These are phyloP conservation scores for Cryoendolithus antarcticus DNA, from an alignment of 2,329 filamentous ascomycete genomes.

Conservation along the genomic window DNA sequence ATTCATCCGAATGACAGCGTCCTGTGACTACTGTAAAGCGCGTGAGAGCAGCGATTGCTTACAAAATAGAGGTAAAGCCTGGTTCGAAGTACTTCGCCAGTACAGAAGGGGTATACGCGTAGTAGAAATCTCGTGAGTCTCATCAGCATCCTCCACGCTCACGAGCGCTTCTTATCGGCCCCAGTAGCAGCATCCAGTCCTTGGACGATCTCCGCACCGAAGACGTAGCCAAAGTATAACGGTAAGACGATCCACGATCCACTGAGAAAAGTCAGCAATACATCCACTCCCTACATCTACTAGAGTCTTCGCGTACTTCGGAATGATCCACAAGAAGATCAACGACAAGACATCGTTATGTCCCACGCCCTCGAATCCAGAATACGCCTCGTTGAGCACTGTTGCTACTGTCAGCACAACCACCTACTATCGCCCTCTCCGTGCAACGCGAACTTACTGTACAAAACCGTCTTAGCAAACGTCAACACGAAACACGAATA, in stretches of 20 bases:
- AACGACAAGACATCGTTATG: constrained; percentile 46
- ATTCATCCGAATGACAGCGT: too few relatives aligned
- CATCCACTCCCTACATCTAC: background rate
- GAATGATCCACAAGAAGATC: constrained; percentile 50
- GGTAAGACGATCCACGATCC: constrained; percentile 54
- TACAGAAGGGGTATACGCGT: too few relatives aligned
- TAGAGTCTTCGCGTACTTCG: constrained; percentile 42
- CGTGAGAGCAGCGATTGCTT: too few relatives aligned
- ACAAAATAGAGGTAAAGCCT: too few relatives aligned
- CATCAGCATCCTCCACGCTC: background rate
- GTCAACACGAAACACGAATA: constrained; percentile 52
- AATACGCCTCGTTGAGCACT: constrained; percentile 51
- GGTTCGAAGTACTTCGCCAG: too few relatives aligned
- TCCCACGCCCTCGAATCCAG: constrained; percentile 47
- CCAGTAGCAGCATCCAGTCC: constrained; percentile 38
- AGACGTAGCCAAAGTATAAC: constrained; percentile 47
- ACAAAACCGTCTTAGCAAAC: constrained; percentile 54
- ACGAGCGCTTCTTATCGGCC: constrained; percentile 13
- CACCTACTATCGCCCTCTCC: constrained; percentile 2
- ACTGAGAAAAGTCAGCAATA: constrained; percentile 24
- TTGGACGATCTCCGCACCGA: constrained; percentile 49
- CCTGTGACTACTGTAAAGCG: too few relatives aligned
- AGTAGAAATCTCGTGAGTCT: too few relatives aligned
- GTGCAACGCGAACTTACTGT: constrained; percentile 32
- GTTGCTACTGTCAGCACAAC: background rate